phyloP scores from a whole-genome alignment of 176 grass and related monocot genomes.

The Sorghum bicolor region Sorghum_bicolor_NCBIv3 NC_012872.2:55265501-55266000 shows the following conservation, averaged over 20 bases:
- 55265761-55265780: no score
- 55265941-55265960: not conserved
- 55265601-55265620: no score
- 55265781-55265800: no score
- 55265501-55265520: not conserved
- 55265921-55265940: not conserved
- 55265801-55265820: no score
- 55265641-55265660: not conserved
- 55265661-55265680: no score
- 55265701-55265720: no score
- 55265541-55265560: not conserved
- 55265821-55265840: no score
- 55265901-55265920: not conserved
- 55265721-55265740: no score
- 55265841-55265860: not conserved
- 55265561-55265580: no score
- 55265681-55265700: no score
- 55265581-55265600: not conserved
- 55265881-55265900: no score
- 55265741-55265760: not conserved
- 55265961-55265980: not conserved
- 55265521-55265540: not conserved
- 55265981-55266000: not conserved
- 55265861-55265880: not conserved
- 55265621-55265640: not conserved